A percentile compares a stretch with the other conserved stretches of the same genome.
These are phyloP conservation scores for Pestalotiopsis sp. DNA, from an alignment of 2,329 filamentous ascomycete genomes.

Conservation along the genomic window DNA sequence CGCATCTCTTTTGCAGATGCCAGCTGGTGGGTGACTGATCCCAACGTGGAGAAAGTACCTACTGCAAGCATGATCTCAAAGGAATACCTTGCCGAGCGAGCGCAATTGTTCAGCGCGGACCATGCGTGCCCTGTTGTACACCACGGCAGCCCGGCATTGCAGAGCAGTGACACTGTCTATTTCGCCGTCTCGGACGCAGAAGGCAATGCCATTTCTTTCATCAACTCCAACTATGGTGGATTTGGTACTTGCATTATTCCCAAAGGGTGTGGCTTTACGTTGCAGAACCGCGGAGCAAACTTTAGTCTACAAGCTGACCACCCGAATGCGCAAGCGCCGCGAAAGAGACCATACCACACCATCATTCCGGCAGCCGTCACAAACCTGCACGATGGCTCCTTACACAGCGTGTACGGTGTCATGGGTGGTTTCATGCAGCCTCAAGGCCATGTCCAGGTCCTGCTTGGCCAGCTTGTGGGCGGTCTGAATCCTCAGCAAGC, in stretches of 20 bases:
- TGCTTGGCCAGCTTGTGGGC: constrained; percentile 87
- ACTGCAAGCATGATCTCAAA: constrained; percentile 69
- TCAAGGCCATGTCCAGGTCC: constrained; percentile 90
- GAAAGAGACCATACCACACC: constrained; percentile 94
- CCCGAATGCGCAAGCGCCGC: constrained; percentile 78
- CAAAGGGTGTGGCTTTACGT: constrained; percentile 82
- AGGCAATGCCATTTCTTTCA: constrained; percentile 93
- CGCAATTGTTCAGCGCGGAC: constrained; percentile 58
- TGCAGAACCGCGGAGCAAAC: constrained; percentile 91
- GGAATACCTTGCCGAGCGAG: constrained; percentile 75
- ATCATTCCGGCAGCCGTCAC: constrained; percentile 95
- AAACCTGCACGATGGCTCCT: constrained; percentile 69
- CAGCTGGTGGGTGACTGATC: constrained; percentile 88
- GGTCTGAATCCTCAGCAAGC: constrained; percentile 83
- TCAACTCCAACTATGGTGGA: constrained; percentile 91
- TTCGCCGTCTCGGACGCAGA: constrained; percentile 80
- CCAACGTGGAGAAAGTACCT: constrained; percentile 72
- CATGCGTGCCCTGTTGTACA: constrained; percentile 63
- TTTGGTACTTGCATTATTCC: constrained; percentile 91
- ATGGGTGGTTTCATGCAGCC: constrained; percentile 99
- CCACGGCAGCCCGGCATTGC: constrained; percentile 80
- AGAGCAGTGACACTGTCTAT: constrained; percentile 91
- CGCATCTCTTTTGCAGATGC: constrained; percentile 90
- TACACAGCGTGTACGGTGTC: constrained; percentile 89
- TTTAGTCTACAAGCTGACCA: constrained; percentile 75